phyloP scores from a whole-genome alignment of 1,284 basidiomycete genomes.

The Leccinum fuscescens region DNA sequence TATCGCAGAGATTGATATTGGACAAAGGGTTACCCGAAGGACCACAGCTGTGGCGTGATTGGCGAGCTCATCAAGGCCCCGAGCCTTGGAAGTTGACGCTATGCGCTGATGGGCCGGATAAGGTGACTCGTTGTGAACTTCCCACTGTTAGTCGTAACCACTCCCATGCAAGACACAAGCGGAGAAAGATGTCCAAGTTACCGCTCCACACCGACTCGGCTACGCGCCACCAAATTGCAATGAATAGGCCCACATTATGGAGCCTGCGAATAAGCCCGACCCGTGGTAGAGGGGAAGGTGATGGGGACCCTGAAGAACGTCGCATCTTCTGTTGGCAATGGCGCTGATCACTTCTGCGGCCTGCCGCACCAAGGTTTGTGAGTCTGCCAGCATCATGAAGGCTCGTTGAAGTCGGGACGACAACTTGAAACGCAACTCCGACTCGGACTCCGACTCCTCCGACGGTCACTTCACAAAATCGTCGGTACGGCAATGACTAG shows the following conservation, averaged over 20 bases:
- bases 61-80: background rate
- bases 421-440: background rate
- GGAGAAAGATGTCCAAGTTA: background rate
- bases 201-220: background rate
- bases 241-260: background rate
- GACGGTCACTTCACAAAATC: too few species aligned
- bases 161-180: too few species aligned
- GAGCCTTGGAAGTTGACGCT: background rate
- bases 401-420: too few species aligned
- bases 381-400: too few species aligned
- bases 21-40: background rate
- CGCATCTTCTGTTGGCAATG: too few species aligned
- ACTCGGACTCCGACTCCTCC: background rate
- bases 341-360: too few species aligned
- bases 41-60: background rate
- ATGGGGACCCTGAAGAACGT: background rate
- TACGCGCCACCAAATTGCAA: background rate
- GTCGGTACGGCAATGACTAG: too few species aligned
- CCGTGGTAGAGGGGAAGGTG: background rate
- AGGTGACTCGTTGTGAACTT: background rate
- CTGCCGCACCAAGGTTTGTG: too few species aligned
- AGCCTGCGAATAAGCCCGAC: background rate
- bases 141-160: background rate
- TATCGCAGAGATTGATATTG: background rate
- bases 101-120: background rate